phyloP scores from a whole-genome alignment of 129 eudicot genomes.

The Flaveria robusta region DNA sequence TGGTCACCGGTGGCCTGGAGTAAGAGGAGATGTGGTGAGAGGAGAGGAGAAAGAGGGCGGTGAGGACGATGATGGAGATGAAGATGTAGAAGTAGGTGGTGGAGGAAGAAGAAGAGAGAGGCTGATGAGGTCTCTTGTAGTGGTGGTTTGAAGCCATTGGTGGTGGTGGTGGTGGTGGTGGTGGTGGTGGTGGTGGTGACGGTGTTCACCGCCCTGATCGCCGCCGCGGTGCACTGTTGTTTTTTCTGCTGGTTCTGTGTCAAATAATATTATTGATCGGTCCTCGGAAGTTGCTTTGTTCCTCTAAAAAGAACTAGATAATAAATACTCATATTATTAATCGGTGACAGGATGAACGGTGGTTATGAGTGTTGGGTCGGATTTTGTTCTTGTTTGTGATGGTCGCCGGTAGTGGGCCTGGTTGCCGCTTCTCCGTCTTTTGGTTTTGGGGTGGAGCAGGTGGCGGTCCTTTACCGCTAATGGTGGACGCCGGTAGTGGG shows the following conservation, averaged over 20 bases:
- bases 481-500: too few relatives aligned
- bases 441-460: too few relatives aligned
- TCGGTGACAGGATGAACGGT: too few relatives aligned
- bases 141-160: slow-evolving; percentile 60
- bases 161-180: slow-evolving; percentile 23
- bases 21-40: slow-evolving; percentile 50
- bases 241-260: not conserved
- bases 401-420: too few relatives aligned
- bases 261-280: not conserved
- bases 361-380: too few relatives aligned
- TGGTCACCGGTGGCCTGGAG: slow-evolving; percentile 9
- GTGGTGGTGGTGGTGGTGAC: slow-evolving; percentile 18
- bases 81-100: slow-evolving; percentile 46
- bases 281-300: not conserved
- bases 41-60: slow-evolving; percentile 50
- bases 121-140: slow-evolving; percentile 37
- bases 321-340: too few relatives aligned
- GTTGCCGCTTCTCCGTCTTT: too few relatives aligned
- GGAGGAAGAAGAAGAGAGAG: slow-evolving; percentile 30
- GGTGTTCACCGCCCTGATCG: slow-evolving; percentile 18
- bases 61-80: slow-evolving; percentile 51
- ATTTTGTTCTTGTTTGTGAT: too few relatives aligned
- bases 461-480: too few relatives aligned
- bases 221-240: not conserved
- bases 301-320: too few relatives aligned